Conservation (phyloP, 345 rosid genomes). For the Dimocarpus longan region DNA sequence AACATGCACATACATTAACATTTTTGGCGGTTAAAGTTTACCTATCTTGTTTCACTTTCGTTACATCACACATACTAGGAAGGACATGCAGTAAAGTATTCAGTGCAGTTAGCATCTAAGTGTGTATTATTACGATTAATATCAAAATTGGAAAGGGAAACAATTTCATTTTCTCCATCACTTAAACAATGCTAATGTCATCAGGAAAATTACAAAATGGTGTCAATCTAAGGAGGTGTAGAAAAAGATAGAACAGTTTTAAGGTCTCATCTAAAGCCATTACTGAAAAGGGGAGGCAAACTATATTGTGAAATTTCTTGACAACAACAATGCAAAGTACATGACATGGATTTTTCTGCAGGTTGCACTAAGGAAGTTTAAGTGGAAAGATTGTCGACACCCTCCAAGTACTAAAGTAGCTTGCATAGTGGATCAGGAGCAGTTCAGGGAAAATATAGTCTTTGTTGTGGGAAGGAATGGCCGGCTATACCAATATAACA, state of each 20-base stretch:
- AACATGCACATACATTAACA: neutral
- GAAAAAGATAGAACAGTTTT: neutral
- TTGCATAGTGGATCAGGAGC: conserved; percentile 62
- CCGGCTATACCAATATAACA: conserved; percentile 62
- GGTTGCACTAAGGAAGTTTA: conserved; percentile 61
- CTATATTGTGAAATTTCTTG: neutral
- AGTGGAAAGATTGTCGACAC: conserved; percentile 64
- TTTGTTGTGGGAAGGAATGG: conserved; percentile 53
- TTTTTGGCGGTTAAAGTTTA: neutral
- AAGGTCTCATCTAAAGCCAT: neutral
- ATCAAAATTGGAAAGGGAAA: neutral
- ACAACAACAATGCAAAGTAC: neutral
- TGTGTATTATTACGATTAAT: neutral
- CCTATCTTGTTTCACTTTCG: neutral
- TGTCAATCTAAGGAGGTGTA: too few species aligned
- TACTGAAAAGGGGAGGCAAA: neutral
- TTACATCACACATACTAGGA: neutral
- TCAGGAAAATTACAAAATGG: too few species aligned
- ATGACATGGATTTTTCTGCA: conserved; percentile 21
- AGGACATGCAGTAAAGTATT: neutral
- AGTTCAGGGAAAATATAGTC: conserved; percentile 55
- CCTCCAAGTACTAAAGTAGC: conserved; percentile 59
- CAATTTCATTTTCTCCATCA: neutral
- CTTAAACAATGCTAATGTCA: neutral
- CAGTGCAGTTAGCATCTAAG: neutral